Evolutionary conservation across 1,139 yeast genomes (phyloP), one percentile per base, ranked within the genome.

Genomic region (Pichia sp.): DNA sequence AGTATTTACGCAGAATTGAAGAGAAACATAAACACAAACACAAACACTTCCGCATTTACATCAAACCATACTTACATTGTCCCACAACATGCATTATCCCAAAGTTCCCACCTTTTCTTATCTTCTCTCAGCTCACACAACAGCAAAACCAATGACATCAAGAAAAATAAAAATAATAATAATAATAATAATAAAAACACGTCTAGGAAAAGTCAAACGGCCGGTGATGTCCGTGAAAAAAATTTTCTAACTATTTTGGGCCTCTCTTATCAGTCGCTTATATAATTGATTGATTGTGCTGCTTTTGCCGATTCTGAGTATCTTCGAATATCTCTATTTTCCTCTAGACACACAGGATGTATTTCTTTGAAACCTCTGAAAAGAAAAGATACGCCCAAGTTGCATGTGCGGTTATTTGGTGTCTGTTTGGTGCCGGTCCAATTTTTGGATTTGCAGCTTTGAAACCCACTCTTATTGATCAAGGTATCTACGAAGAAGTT

Each of bases 361-460:
- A 55, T 43, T 59, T 57, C 49, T 60, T 59, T 42, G 62, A 60
- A 45, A 49, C 56, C 5, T 36, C 61, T 1, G 35, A 49, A 31
- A 53, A 48, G 26, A 59, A 42, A 34, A 53, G 65, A 48, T 27
- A 58, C 4, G 33, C 58, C 16, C 76, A 71, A 55, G 65, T 69
- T 23, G 44, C 50, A 6, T 75, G 81, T 59, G 77, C 83, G 38
- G 75, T 77, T 16, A 55, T 65, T 1, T 78, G 83, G 83, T 77
- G 83, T 57, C 61, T 78, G 35, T 64, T 77, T 36, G 78, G 82
- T 10, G 83, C 82, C 0, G 84, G 84, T 2, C 81, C 82, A 5
- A 75, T 77, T 34, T 78, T 78, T 61, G 83, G 83, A 2, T 77
- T 77, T 62, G 83, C 83, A 23, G 83, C 83, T 2, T 63, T 77